Evolutionary conservation across 2,329 filamentous ascomycete genomes (phyloP).

Genomic region (Ciborinia camelliae): DNA sequence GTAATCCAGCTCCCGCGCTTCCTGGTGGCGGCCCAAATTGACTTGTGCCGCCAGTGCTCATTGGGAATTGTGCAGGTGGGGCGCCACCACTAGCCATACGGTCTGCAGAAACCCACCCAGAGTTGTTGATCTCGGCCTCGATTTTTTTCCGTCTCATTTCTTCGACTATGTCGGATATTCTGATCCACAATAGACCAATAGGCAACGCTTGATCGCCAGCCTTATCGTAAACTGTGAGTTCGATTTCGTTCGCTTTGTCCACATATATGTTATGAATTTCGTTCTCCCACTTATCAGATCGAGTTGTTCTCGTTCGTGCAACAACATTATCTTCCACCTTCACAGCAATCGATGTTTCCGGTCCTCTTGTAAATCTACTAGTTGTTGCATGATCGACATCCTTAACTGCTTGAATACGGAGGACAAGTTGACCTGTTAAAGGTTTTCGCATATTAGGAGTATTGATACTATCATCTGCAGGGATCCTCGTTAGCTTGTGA

Average conservation of each 20-base stretch:
- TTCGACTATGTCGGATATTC: conserved; percentile 95
- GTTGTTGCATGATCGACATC: conserved; percentile 91
- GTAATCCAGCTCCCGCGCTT: conserved; percentile 37
- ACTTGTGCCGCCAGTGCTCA: conserved; percentile 48
- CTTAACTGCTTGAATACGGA: conserved; percentile 83
- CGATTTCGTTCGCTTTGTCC: conserved; percentile 97
- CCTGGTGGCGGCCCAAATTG: conserved; percentile 46
- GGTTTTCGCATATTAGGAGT: conserved; percentile 93
- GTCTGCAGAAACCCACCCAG: conserved; percentile 96
- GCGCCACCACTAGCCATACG: conserved; percentile 70
- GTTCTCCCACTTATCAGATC: conserved; percentile 86
- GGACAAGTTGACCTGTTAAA: conserved; percentile 83
- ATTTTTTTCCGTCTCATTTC: conserved; percentile 97
- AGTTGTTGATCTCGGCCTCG: conserved; percentile 89
- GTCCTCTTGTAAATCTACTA: conserved; percentile 79
- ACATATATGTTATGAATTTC: conserved; percentile 91
- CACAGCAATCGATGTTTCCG: conserved; percentile 92
- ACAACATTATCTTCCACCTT: conserved; percentile 95
- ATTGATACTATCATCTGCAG: conserved; percentile 88
- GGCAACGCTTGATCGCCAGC: conserved; percentile 85
- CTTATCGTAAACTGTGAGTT: conserved; percentile 97
- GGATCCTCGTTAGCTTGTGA: conserved; percentile 4
- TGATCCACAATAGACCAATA: conserved; percentile 92
- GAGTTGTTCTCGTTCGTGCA: conserved; percentile 78
- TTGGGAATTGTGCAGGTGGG: conserved; percentile 54